These are phyloP conservation scores for Aureobasidium lini DNA, from an alignment of 2,329 filamentous ascomycete genomes.

Conservation along the genomic window DNA sequence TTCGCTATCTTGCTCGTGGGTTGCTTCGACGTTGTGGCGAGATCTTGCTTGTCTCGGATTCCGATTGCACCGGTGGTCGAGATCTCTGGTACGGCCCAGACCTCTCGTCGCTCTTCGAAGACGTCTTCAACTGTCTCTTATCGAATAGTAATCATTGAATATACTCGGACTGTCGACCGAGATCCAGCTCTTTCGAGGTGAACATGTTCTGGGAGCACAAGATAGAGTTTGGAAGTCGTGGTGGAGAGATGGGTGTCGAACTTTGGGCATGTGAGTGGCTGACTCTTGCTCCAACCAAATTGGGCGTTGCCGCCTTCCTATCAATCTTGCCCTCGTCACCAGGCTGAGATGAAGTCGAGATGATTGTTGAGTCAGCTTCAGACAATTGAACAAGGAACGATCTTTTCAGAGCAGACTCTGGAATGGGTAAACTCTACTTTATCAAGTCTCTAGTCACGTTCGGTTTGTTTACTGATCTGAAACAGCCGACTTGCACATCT, in stretches of 20 bases:
- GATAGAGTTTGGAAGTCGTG: not conserved
- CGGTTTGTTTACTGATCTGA: too few relatives aligned
- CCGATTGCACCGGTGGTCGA: not conserved
- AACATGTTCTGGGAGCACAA: not conserved
- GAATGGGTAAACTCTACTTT: too few relatives aligned
- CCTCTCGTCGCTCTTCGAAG: not conserved
- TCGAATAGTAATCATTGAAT: slow-evolving; percentile 2
- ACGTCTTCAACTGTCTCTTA: not conserved
- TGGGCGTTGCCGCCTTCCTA: not conserved
- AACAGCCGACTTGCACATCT: too few relatives aligned
- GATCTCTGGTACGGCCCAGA: not conserved
- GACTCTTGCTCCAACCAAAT: not conserved
- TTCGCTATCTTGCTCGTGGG: not conserved
- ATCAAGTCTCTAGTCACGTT: too few relatives aligned
- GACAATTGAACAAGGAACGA: too few relatives aligned
- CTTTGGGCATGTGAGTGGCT: not conserved
- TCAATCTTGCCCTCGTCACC: not conserved
- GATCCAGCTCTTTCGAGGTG: not conserved
- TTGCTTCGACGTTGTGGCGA: not conserved
- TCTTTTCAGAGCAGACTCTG: too few relatives aligned
- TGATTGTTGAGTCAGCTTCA: not conserved
- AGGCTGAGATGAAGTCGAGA: not conserved
- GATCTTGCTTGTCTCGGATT: not conserved
- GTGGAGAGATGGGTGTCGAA: not conserved
- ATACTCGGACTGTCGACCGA: not conserved